Evolutionary conservation across 257 asterid genomes (phyloP).

Genomic region (Solanum bukasovii): DNA sequence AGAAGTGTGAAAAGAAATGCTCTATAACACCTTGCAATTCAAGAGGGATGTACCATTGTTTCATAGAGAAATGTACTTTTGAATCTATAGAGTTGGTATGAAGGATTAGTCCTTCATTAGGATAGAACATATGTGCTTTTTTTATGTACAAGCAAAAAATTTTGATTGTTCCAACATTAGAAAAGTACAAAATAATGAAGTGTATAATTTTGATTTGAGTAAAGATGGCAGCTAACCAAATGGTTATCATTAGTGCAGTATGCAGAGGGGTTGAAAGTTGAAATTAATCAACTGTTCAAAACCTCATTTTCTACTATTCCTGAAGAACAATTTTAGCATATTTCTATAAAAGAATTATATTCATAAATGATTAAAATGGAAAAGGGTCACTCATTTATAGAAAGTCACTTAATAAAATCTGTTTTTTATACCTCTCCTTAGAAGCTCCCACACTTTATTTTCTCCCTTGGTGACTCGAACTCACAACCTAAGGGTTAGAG

Average conservation of each 20-base stretch:
- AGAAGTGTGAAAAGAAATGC: neutral
- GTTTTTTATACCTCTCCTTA: no score
- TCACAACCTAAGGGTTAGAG: no score
- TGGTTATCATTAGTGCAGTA: neutral
- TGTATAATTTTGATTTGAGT: neutral
- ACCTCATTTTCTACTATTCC: neutral
- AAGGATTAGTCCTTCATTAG: neutral
- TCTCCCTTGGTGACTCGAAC: no score
- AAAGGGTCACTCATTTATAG: no score
- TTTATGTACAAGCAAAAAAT: neutral
- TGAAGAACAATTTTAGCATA: neutral
- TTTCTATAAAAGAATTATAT: neutral
- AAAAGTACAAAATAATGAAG: neutral
- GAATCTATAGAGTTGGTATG: neutral
- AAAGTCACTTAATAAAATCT: no score
- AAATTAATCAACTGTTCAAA: neutral
- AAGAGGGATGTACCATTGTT: neutral
- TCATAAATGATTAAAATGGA: neutral
- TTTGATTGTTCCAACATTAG: neutral
- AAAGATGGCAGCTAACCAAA: neutral
- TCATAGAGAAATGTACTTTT: neutral
- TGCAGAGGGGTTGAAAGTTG: neutral
- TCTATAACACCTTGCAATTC: neutral
- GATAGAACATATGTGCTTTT: neutral
- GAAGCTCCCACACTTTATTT: no score